These are phyloP conservation scores for Rhododendron kiyosumense DNA, from an alignment of 148 eudicot species.

Conservation along the genomic window DNA sequence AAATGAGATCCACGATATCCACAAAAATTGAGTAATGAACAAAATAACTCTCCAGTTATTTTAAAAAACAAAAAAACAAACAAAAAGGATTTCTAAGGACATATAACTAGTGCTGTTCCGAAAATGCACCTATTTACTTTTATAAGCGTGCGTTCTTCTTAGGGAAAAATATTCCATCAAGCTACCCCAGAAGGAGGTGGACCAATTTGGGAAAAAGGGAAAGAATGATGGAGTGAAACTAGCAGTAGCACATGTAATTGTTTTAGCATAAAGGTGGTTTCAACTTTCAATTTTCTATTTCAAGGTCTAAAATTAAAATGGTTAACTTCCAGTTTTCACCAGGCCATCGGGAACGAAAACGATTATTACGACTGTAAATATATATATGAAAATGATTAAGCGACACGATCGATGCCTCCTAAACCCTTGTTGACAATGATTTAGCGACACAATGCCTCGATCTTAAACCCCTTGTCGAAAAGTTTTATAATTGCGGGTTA, in stretches of 20 bases:
- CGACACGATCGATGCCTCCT: background rate
- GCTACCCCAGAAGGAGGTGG: background rate
- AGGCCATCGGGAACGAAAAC: background rate
- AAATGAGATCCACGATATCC: background rate
- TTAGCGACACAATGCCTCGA: background rate
- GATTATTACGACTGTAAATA: background rate
- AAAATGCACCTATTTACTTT: background rate
- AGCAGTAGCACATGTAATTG: background rate
- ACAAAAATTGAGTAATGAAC: background rate
- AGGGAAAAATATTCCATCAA: background rate
- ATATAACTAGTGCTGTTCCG: background rate
- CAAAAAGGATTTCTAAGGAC: background rate
- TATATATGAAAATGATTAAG: background rate
- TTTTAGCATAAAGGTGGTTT: background rate
- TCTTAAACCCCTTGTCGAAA: background rate
- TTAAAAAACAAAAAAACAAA: background rate
- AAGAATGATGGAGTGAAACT: background rate
- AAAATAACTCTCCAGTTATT: background rate
- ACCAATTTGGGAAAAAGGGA: background rate
- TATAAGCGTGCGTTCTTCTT: background rate
- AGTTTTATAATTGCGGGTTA: background rate
- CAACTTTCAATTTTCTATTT: background rate
- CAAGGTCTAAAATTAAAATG: background rate
- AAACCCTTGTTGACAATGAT: background rate
- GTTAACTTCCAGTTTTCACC: background rate